A percentile compares a stretch with the other conserved stretches of the same genome.
Conservation (phyloP, 768 basidiomycete genomes). For the Tylopilus intermedius region DNA sequence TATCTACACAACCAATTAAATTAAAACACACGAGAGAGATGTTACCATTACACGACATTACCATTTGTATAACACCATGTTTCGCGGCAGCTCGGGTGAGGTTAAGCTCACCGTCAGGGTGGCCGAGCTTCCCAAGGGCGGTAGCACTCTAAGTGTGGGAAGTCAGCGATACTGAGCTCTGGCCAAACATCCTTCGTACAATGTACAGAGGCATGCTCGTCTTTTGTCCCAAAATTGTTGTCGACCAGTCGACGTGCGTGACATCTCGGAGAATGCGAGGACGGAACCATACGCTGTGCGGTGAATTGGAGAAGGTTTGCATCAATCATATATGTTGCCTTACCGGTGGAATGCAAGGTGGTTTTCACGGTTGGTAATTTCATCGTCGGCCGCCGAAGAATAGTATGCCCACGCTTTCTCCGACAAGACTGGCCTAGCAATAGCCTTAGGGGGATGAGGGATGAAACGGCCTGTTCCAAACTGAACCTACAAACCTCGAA, state of each 20-base stretch:
- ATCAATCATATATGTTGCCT: not conserved
- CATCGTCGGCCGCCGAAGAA: slow-evolving; percentile 94
- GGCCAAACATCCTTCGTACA: slow-evolving; percentile 33
- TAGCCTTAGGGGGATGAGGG: slow-evolving; percentile 46
- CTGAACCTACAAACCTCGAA: slow-evolving; percentile 61
- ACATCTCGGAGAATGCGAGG: slow-evolving; percentile 84
- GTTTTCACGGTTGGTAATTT: slow-evolving; percentile 86
- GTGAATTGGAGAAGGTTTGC: not conserved
- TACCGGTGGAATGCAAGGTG: slow-evolving; percentile 88
- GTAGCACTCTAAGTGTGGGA: slow-evolving; percentile 56
- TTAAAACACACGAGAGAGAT: not conserved
- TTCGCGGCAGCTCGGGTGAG: slow-evolving; percentile 85
- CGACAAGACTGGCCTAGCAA: slow-evolving; percentile 76
- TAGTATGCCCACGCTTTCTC: slow-evolving; percentile 96
- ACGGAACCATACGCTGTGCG: slow-evolving; percentile 79
- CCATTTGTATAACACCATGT: slow-evolving; percentile 73
- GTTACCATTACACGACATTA: slow-evolving; percentile 15
- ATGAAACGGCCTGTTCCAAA: not conserved
- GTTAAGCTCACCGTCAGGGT: slow-evolving; percentile 91
- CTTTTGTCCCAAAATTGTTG: slow-evolving; percentile 71
- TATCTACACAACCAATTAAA: slow-evolving; percentile 48
- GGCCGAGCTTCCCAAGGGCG: slow-evolving; percentile 89
- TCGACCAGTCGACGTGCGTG: slow-evolving; percentile 79
- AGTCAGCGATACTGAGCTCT: slow-evolving; percentile 2
- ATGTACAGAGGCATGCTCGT: slow-evolving; percentile 80